Conservation (phyloP, 129 eudicot species). For the Pulicaria dysenterica region DNA sequence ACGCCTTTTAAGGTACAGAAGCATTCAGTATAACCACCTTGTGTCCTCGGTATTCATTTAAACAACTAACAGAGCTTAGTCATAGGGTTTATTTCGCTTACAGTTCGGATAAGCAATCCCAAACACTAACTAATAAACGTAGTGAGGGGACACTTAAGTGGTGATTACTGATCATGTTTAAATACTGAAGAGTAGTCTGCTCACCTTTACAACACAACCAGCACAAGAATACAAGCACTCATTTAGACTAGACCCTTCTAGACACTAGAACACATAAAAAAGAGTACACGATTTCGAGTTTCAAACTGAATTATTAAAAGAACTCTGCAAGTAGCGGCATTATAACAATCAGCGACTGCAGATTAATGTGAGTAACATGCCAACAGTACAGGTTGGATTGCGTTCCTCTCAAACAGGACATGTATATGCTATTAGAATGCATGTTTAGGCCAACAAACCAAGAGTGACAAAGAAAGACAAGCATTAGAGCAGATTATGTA, state of each 20-base stretch:
- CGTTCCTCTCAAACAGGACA: slow-evolving; percentile 10
- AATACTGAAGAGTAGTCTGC: neutral
- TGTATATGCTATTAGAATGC: slow-evolving; percentile 1
- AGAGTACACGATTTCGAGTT: neutral
- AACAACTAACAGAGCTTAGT: too few relatives aligned
- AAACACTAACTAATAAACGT: neutral
- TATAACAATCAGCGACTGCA: neutral
- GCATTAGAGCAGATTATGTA: neutral
- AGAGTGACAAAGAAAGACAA: neutral
- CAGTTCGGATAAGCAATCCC: neutral
- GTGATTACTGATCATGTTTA: neutral
- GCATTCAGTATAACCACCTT: neutral
- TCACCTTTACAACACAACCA: neutral
- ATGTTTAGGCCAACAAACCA: slow-evolving; percentile 1
- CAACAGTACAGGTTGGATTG: neutral
- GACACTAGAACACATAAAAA: neutral
- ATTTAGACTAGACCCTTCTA: slow-evolving; percentile 10
- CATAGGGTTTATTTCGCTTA: too few relatives aligned
- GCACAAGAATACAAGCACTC: neutral
- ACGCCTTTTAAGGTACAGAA: neutral
- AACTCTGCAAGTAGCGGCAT: neutral
- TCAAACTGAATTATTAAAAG: neutral
- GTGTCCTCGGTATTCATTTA: neutral
- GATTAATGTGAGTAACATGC: neutral
- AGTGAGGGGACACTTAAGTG: neutral